Evolutionary conservation across 1,284 basidiomycete genomes (phyloP), one percentile per base, ranked within the genome.

Genomic region (Heterobasidion parviporum): DNA sequence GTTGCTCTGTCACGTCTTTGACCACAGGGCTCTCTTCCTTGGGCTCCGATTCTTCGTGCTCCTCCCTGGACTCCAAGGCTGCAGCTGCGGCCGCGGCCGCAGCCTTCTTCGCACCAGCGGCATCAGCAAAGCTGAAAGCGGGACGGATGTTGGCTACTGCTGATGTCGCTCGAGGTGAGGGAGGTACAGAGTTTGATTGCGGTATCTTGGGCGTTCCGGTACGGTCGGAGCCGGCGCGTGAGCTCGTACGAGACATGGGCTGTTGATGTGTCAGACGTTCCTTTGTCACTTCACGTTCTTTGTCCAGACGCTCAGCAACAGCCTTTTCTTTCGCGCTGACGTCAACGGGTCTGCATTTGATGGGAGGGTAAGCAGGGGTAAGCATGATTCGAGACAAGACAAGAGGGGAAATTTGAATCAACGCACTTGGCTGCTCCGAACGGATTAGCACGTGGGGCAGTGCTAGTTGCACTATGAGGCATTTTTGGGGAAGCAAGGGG

Each of bases 381-480:
- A 15, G 9, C 46, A 15, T 44, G 38, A 34, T 50, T 52, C 35
- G 45, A 15, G 54, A 53, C 38, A 47, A 54, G 38, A 33, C 33
- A 41, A 32, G 10, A 6, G 46, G 45, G 45, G 9, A 53, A 48
- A 44, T 49, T 14, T 33, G 41, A 4, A 67, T 26, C 26, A 26
- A 26, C 80, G 59, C 64, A 90, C 87, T 74, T 86, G 45, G 96
- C 96, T 53, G 81, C 78, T 56, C 96, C 96, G 68, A 98, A 98
- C 1, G 95, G 94, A 66, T 81, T 92, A 53, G 83, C 67, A 52
- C 79, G 71, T 50, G 72, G 64, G 1, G 77, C 70, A 57, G 72
- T 68, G 48, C 70, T 59, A 43, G 76, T 64, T 2, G 76, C 69
- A 6, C 79, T 67, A 43, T 78, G 65, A 5, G 74, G 73, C 62